These are phyloP conservation scores for Paramecium primaurelia DNA, from an alignment of 73 alveolate species.

Conservation along the genomic window DNA sequence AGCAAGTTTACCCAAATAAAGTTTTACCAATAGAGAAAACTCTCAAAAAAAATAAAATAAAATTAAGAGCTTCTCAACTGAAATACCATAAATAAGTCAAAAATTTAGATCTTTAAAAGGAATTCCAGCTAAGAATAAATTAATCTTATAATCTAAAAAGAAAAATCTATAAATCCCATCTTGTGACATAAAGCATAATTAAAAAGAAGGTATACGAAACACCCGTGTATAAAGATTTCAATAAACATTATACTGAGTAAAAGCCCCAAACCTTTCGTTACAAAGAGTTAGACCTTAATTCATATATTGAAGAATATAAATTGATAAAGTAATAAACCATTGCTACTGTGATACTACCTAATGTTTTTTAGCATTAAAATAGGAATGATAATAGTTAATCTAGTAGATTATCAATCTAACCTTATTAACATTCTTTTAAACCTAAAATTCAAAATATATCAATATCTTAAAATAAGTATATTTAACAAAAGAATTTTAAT, in stretches of 20 bases:
- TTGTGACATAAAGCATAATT: not conserved
- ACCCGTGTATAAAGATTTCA: not conserved
- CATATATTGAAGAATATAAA: not conserved
- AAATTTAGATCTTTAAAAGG: not conserved
- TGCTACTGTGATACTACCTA: not conserved
- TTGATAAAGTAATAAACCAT: not conserved
- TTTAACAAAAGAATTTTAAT: not conserved
- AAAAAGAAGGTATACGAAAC: not conserved
- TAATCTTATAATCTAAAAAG: not conserved
- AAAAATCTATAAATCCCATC: not conserved
- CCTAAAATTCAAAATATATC: not conserved
- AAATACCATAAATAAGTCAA: not conserved
- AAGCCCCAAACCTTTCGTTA: not conserved
- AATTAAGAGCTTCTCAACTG: not conserved
- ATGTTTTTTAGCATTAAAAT: not conserved
- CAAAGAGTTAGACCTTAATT: not conserved
- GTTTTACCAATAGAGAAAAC: not conserved
- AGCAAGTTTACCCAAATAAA: not conserved
- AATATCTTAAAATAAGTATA: not conserved
- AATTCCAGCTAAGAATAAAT: not conserved
- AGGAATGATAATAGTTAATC: not conserved
- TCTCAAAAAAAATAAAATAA: not conserved
- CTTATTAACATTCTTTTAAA: not conserved
- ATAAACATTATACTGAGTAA: not conserved
- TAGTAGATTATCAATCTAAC: not conserved